Evolutionary conservation across 345 rosid species (phyloP), one percentile per base, ranked within the genome.

Genomic region (Hibiscus tridactylites): DNA sequence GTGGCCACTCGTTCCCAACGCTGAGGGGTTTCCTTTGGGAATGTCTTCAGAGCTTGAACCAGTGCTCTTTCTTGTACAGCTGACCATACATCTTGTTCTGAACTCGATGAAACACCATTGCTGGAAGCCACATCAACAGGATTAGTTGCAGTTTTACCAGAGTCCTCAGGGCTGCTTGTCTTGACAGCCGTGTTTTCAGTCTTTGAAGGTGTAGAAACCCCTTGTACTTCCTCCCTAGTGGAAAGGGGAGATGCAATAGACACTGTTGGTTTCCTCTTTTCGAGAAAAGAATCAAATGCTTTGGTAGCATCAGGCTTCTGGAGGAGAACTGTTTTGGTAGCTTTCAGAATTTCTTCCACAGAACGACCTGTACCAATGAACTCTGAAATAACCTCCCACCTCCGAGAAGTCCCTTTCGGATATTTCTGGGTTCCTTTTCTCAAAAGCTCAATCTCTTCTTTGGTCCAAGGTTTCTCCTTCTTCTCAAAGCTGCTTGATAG

Each of bases 1-100:
- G 99, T 84, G 60, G 97, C 94, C 52, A 95, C 97, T 76, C 99
- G 75, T 87, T 95, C 99, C 99, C 99, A 95, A 2, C 99, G 89
- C 64, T 92, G 96, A 75, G 72, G 82, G 26, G 89, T 82, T 78
- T 95, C 99, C 75, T 92, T 95, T 0, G 99, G 98, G 82, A 92
- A 95, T 61, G 98, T 88, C 87, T 95, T 95, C 8, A 95, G 84
- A 64, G 98, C 99, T 77, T 92, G 98, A 80, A 95, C 85, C 74
- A 95, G 83, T 29, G 97, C 97, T 69, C 92, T 84, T 82, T 95
- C 99, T 85, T 95, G 99, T 61, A 88, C 94, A 79, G 90, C 82
- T 59, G 96, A 92, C 99, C 99, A 92, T 11, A 78, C 85, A 79
- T 95, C 98, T 74, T 83, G 81, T 8, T 95, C 97, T 13, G 90